Evolutionary conservation across 257 asterid genomes (phyloP), one percentile per base, ranked within the genome.

Genomic region (Petunia secreta): DNA sequence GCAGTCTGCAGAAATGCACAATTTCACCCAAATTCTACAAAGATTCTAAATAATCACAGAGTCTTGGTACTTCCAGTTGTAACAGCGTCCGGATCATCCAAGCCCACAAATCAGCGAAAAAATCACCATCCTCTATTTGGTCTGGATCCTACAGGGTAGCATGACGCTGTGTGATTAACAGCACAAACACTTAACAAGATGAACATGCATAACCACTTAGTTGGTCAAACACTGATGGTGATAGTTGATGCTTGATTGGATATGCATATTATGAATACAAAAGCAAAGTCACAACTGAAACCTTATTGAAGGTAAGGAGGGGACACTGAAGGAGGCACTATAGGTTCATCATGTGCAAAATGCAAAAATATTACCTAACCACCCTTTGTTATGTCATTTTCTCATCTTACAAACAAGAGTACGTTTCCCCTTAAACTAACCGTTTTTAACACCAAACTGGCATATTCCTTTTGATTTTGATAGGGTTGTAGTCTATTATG

Each of bases 81-180:
- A 34, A 38, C 60, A 25, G 36, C 62, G 34, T 50, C 46, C 5
- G 13, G 60, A 48, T 71, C 60, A 71, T 5, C 62, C 77, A 73
- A 73, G 46, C 34, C 43, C 8, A 46, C 59, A 25, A 46, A 46
- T 69, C 58, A 48, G 44, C 34, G 60, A 4, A 71, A 36, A 16
- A 71, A 50, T 50, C 14, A 73, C 78, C 78, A 73, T 73, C 78
- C 62, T 50, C 0, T 73, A 60, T 62, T 73, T 73, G 78, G 46
- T 73, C 78, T 73, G 78, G 25, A 2, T 50, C 78, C 78, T 73
- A 13, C 78, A 50, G 9, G 36, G 57, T 73, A 50, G 46, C 36
- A 73, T 11, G 46, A 50, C 48, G 36, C 78, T 73, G 1, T 34
- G 78, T 73, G 36, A 71, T 9, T 67, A 67, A 50, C 44, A 50